phyloP scores from a whole-genome alignment of 805 yeast species.

The Kodamaea lidongshanica region DNA sequence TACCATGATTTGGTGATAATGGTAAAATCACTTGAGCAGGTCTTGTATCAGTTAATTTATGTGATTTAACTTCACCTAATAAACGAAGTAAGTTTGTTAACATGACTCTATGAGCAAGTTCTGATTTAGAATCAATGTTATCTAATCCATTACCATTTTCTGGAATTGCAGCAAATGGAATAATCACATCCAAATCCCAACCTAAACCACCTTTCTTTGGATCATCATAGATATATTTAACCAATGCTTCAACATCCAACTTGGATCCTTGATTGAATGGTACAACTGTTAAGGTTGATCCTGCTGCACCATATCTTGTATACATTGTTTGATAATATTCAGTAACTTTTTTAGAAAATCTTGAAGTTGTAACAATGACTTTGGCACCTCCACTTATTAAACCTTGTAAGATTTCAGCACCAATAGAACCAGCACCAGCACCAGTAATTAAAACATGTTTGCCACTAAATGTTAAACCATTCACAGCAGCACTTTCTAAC shows the following conservation, averaged over 20 bases:
- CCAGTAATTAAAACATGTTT: constrained; percentile 92
- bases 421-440: constrained; percentile 98
- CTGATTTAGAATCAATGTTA: constrained; percentile 88
- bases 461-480: constrained; percentile 85
- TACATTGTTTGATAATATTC: constrained; percentile 94
- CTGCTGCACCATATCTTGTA: constrained; percentile 87
- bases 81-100: constrained; percentile 89
- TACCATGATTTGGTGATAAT: constrained; percentile 97
- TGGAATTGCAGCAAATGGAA: constrained; percentile 99
- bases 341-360: constrained; percentile 89
- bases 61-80: constrained; percentile 82
- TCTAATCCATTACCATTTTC: constrained; percentile 97
- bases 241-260: constrained; percentile 82
- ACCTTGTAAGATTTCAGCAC: constrained; percentile 95
- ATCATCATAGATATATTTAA: constrained; percentile 78
- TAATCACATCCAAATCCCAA: constrained; percentile 94
- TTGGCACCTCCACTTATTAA: constrained; percentile 96
- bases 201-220: constrained; percentile 86
- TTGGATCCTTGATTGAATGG: constrained; percentile 98
- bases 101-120: constrained; percentile 98
- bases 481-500: constrained; percentile 87
- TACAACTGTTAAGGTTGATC: constrained; percentile 88
- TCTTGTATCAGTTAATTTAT: constrained; percentile 84
- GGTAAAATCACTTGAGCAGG: constrained; percentile 98
- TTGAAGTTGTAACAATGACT: constrained; percentile 92